phyloP scores from a whole-genome alignment of 2,329 filamentous ascomycete species.

The Leptographium lundbergii region DNA sequence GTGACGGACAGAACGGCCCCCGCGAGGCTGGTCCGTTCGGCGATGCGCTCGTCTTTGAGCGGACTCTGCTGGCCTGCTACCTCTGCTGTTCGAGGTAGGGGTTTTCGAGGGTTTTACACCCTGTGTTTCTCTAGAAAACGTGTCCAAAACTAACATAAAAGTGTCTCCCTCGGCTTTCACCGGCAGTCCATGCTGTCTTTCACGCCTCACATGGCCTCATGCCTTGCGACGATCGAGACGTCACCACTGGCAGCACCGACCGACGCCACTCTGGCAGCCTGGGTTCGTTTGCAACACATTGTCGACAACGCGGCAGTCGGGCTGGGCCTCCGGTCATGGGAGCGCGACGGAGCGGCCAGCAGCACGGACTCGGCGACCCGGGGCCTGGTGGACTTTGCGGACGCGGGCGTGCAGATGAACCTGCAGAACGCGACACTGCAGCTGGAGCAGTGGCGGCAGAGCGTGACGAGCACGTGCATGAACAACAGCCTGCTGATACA shows the following conservation, averaged over 20 bases:
- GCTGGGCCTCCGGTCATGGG: neutral
- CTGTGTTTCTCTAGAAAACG: too few relatives aligned
- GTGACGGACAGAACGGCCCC: neutral
- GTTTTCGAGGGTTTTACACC: too few relatives aligned
- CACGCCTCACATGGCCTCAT: conserved; percentile 4
- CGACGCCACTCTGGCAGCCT: conserved; percentile 4
- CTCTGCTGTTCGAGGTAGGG: too few relatives aligned
- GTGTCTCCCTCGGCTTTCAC: conserved; percentile 6
- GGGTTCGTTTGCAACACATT: conserved; percentile 6
- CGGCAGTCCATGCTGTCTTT: conserved; percentile 4
- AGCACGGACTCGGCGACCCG: neutral
- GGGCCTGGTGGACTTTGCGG: neutral
- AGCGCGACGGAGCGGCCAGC: neutral
- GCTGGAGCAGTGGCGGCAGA: conserved; percentile 6
- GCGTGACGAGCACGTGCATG: neutral
- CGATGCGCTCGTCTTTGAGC: conserved; percentile 3
- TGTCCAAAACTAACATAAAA: neutral
- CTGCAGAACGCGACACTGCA: conserved; percentile 1
- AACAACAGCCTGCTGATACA: conserved; percentile 9
- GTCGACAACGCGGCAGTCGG: neutral
- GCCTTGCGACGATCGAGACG: conserved; percentile 4
- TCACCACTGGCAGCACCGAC: neutral
- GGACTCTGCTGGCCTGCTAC: conserved; percentile 9
- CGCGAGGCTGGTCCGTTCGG: neutral
- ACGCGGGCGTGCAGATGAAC: conserved; percentile 2